These are phyloP conservation scores for Furcasterigmium sp. DNA, from an alignment of 2,329 filamentous ascomycete genomes.

Conservation along the genomic window DNA sequence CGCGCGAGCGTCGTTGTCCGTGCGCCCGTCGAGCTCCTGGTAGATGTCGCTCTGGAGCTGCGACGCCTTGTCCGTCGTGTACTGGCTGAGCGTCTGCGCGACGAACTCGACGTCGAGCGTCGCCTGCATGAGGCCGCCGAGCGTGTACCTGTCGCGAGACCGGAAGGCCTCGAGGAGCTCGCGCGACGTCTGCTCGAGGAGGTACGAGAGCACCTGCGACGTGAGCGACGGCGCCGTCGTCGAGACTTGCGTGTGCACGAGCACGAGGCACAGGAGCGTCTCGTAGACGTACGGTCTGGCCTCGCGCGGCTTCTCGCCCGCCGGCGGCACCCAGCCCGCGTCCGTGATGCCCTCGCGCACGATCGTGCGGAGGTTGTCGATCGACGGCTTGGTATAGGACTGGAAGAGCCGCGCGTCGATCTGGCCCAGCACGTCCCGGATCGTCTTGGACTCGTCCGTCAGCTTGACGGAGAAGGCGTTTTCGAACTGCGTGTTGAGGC, in stretches of 20 bases:
- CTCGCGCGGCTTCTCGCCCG: conserved; percentile 57
- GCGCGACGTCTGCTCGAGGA: conserved; percentile 75
- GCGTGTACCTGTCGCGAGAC: conserved; percentile 61
- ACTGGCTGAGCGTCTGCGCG: conserved; percentile 85
- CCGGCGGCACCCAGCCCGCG: conserved; percentile 63
- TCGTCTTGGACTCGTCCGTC: conserved; percentile 87
- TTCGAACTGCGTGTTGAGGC: conserved; percentile 88
- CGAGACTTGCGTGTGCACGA: conserved; percentile 85
- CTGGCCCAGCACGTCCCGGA: conserved; percentile 83
- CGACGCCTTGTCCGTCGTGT: conserved; percentile 76
- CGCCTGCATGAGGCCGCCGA: conserved; percentile 88
- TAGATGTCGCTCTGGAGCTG: conserved; percentile 88
- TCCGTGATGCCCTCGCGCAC: conserved; percentile 69
- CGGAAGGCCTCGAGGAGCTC: conserved; percentile 80
- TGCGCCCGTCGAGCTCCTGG: conserved; percentile 80
- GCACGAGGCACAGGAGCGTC: conserved; percentile 75
- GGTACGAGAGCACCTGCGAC: conserved; percentile 73
- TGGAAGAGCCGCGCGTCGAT: conserved; percentile 90
- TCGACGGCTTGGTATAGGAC: conserved; percentile 78
- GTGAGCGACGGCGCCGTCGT: conserved; percentile 75
- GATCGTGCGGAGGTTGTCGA: conserved; percentile 61
- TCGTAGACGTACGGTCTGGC: conserved; percentile 89
- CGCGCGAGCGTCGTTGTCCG: conserved; percentile 78
- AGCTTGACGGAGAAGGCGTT: conserved; percentile 90
- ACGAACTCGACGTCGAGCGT: conserved; percentile 97